Conservation (phyloP, 2,329 filamentous ascomycete species). For the Exophiala mesophila region DNA sequence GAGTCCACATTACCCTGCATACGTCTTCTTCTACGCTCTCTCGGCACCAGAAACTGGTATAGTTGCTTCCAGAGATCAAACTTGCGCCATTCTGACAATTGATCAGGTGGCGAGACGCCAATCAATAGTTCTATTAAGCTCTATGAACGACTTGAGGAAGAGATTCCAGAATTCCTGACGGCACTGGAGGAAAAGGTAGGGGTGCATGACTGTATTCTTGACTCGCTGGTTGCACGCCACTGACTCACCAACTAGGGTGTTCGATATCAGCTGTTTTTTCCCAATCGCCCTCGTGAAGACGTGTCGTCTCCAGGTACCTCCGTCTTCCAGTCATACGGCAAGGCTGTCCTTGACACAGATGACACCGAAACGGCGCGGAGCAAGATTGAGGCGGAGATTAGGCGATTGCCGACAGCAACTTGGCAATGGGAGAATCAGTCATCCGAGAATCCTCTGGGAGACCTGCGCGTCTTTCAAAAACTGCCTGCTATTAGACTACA, state of each 20-base stretch:
- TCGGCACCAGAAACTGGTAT: slow-evolving; percentile 1
- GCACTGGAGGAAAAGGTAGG: slow-evolving; percentile 1
- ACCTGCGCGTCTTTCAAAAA: not conserved
- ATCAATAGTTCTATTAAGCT: slow-evolving; percentile 1
- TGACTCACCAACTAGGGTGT: slow-evolving; percentile 3
- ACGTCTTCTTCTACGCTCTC: slow-evolving; percentile 1
- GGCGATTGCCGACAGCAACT: not conserved
- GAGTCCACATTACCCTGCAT: slow-evolving; percentile 4
- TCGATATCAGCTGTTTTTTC: slow-evolving; percentile 1
- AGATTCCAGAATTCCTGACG: slow-evolving; percentile 2
- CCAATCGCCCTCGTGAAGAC: not conserved
- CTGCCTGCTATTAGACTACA: slow-evolving; percentile 2
- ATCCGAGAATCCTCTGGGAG: not conserved
- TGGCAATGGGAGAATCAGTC: slow-evolving; percentile 3
- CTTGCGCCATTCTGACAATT: not conserved
- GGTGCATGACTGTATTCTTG: too few relatives aligned
- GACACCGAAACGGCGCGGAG: slow-evolving; percentile 1
- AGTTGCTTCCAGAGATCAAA: not conserved
- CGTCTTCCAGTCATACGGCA: slow-evolving; percentile 1
- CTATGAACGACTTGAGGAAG: not conserved
- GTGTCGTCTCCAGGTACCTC: not conserved
- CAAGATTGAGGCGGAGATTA: slow-evolving; percentile 1
- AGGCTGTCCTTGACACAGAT: not conserved
- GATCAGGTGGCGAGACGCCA: slow-evolving; percentile 1
- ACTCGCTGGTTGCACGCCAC: too few relatives aligned